Base-by-base conservation (phyloP, 2,329 filamentous ascomycete species). In the Keithomyces neogunnii region DNA sequence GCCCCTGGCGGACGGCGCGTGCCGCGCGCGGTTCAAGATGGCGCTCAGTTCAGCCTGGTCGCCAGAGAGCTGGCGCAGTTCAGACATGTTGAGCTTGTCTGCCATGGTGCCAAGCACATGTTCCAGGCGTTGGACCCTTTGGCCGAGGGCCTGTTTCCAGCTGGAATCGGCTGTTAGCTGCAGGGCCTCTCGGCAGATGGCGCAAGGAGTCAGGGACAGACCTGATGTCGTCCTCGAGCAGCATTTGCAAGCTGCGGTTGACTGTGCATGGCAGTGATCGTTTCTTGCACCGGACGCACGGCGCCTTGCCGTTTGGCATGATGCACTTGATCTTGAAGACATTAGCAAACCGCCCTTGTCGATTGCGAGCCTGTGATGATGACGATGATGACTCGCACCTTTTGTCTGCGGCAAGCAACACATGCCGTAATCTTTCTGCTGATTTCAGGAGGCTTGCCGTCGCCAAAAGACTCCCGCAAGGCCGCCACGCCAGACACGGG, bases 211-310 rank as follows among this genome's bases (percentile, higher is more conserved):
- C 19, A 19, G 19, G 19, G 19, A 45, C 59, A 56, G 55, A 65
- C 59, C 58, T 59, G 28, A 61, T 64, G 57, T 72, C 69, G 39
- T 63, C 63, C 51, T 72, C 69, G 29, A 73, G 56, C 38, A 72
- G 57, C 63, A 69, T 72, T 51, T 72, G 68, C 33, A 72, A 51
- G 54, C 66, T 70, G 40, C 67, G 62, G 51, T 71, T 71, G 29
- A 73, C 68, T 1, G 66, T 67, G 47, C 69, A 72, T 5, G 67
- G 60, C 11, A 72, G 52, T 32, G 66, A 67, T 45, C 68, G 59
- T 51, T 69, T 69, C 56, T 65, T 66, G 58, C 70, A 73, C 35
- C 70, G 57, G 3, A 62, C 61, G 56, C 69, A 73, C 4, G 68
- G 70, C 11, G 65, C 60, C 40, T 67, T 60, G 5, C 62, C 61